Base-by-base conservation (phyloP, 805 yeast genomes). In the Saccharomycopsis babjevae region DNA sequence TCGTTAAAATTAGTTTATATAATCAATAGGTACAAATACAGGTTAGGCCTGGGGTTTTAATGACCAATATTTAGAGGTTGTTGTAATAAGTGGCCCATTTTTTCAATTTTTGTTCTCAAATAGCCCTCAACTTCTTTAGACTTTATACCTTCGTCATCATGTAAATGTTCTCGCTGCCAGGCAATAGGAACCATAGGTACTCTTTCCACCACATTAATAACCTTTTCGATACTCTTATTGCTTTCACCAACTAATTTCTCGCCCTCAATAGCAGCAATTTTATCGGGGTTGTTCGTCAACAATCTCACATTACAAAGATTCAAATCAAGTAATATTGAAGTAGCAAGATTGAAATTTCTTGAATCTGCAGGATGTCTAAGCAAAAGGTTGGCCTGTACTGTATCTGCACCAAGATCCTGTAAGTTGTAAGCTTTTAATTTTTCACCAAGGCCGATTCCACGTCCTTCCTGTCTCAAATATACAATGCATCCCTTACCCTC, bases 381-480 rank as follows among this genome's bases (percentile, higher is more conserved):
- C 75, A 94, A 72, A 62, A 94, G 75, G 73, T 94, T 94, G 8
- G 99, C 99, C 72, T 92, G 96, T 3, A 94, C 98, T 0, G 99
- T 94, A 72, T 94, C 99, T 7, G 98, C 98, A 6, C 99, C 99
- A 61, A 94, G 77, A 74, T 94, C 99, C 76, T 94, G 99, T 66
- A 94, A 77, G 71, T 94, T 94, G 73, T 94, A 94, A 1, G 98
- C 98, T 74, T 94, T 94, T 66, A 94, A 79, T 73, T 94, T 94
- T 71, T 94, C 99, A 36, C 97, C 97, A n/a, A 94, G 78, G 6
- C 99, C 99, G 63, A 94, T 94, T 20, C 99, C 99, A 62, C 99
- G 84, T 59, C 99, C 99, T 73, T 94, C 99, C 74, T 94, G 99
- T 69, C 99, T 83, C 65, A 94, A 76, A 71, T 94, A 94, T 1